Percentiles rank a stretch among this genome's conserved stretches.
These are phyloP conservation scores for Alternaria sp. DNA, from an alignment of 2,329 filamentous ascomycete species.

Conservation along the genomic window DNA sequence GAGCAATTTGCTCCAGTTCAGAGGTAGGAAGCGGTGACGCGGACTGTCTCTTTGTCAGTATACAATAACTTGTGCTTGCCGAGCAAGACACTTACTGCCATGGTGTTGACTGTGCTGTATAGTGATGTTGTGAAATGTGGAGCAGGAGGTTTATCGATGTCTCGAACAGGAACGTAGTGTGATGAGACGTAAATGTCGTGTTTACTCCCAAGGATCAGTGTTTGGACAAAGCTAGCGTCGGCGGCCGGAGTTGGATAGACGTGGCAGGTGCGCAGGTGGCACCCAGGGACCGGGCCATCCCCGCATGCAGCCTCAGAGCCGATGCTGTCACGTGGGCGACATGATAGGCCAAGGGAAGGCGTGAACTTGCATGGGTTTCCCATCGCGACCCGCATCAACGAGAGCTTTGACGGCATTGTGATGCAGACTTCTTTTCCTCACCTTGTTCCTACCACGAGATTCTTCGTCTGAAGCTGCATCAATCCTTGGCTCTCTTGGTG, in stretches of 20 bases:
- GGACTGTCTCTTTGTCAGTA: slow-evolving; percentile 12
- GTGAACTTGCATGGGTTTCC: slow-evolving; percentile 14
- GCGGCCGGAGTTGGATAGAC: slow-evolving; percentile 20
- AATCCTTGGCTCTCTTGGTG: background rate
- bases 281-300: slow-evolving; percentile 4
- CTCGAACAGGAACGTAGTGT: slow-evolving; percentile 2
- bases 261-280: slow-evolving; percentile 3
- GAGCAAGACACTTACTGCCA: slow-evolving; percentile 37
- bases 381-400: slow-evolving; percentile 7
- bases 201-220: slow-evolving; percentile 27
- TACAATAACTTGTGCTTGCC: background rate
- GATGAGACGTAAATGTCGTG: slow-evolving; percentile 21
- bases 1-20: slow-evolving; percentile 44
- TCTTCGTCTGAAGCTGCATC: slow-evolving; percentile 20
- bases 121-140: slow-evolving; percentile 21
- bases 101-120: slow-evolving; percentile 27
- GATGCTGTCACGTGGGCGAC: slow-evolving; percentile 33
- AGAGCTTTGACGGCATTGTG: slow-evolving; percentile 12
- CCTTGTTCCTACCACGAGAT: background rate
- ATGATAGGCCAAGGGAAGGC: slow-evolving; percentile 34
- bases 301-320: background rate
- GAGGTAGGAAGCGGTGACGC: slow-evolving; percentile 46
- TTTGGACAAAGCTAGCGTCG: slow-evolving; percentile 18
- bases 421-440: slow-evolving; percentile 3
- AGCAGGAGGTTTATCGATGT: slow-evolving; percentile 5